These are phyloP conservation scores for Mycena chlorophos DNA, from an alignment of 768 basidiomycete species.

Conservation along the genomic window DNA sequence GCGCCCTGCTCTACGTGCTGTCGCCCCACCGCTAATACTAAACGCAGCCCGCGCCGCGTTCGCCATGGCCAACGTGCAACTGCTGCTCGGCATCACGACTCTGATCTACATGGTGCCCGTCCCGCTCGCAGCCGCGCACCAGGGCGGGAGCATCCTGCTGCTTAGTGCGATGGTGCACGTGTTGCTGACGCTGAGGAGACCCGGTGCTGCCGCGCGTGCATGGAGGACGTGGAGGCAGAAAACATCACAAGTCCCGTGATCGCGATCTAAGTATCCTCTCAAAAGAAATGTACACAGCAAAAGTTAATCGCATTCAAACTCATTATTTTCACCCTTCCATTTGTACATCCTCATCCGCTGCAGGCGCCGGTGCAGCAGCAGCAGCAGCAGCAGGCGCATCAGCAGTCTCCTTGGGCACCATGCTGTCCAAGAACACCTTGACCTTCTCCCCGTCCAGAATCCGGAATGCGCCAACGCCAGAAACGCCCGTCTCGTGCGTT, in stretches of 20 bases:
- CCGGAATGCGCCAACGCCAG: constrained; percentile 67
- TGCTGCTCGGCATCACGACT: constrained; percentile 64
- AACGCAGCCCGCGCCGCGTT: constrained; percentile 61
- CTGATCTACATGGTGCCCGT: constrained; percentile 91
- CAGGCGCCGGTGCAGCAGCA: constrained; percentile 37
- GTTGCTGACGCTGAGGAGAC: constrained; percentile 68
- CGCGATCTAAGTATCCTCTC: no score
- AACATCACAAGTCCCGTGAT: background rate
- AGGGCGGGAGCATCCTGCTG: constrained; percentile 90
- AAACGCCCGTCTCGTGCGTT: constrained; percentile 51
- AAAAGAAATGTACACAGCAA: background rate
- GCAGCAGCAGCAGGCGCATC: constrained; percentile 39
- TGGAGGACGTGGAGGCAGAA: constrained; percentile 46
- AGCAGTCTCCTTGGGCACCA: constrained; percentile 68
- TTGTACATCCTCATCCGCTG: constrained; percentile 76
- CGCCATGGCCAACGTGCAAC: constrained; percentile 83
- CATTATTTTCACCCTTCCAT: constrained; percentile 87
- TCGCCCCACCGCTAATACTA: constrained; percentile 63
- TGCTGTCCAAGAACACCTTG: constrained; percentile 69
- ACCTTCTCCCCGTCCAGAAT: constrained; percentile 85
- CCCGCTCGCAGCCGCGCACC: constrained; percentile 89
- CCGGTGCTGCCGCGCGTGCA: constrained; percentile 60
- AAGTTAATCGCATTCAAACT: constrained; percentile 27
- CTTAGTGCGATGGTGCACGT: constrained; percentile 82
- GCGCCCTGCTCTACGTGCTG: constrained; percentile 54